These are phyloP conservation scores for Taiozyma sp. DNA, from an alignment of 1,139 yeast species.

Conservation along the genomic window DNA sequence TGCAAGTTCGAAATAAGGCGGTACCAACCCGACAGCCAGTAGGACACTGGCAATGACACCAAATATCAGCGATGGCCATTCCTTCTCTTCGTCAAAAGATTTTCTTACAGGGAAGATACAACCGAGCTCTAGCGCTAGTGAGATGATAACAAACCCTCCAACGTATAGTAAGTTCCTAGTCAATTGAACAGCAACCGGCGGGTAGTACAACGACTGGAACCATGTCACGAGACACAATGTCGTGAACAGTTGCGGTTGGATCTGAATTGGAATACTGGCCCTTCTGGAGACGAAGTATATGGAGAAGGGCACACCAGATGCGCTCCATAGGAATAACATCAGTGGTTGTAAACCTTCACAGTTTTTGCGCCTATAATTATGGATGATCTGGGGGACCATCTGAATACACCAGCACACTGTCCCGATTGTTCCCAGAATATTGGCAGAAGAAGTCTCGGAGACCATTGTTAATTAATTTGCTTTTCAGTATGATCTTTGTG, in stretches of 20 bases:
- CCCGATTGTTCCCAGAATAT: conserved; percentile 73
- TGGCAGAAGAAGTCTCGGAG: conserved; percentile 38
- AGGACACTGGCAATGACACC: conserved; percentile 70
- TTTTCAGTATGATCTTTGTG: too few relatives aligned
- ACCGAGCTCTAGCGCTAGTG: conserved; percentile 57
- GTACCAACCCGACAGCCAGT: conserved; percentile 65
- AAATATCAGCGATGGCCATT: conserved; percentile 66
- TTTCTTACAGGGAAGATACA: conserved; percentile 59
- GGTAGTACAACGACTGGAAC: conserved; percentile 67
- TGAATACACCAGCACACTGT: conserved; percentile 84
- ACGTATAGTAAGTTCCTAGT: conserved; percentile 31
- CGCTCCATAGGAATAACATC: conserved; percentile 75
- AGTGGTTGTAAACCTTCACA: conserved; percentile 72
- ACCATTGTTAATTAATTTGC: neutral
- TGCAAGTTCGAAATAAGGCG: conserved; percentile 77
- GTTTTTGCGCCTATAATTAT: conserved; percentile 62
- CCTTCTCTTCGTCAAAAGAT: conserved; percentile 39
- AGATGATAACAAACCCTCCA: conserved; percentile 34
- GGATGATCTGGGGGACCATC: conserved; percentile 68
- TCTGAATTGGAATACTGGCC: conserved; percentile 61
- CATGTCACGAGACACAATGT: conserved; percentile 56
- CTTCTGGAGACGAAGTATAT: conserved; percentile 64
- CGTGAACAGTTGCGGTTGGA: conserved; percentile 77
- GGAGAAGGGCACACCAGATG: conserved; percentile 72
- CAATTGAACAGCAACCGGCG: conserved; percentile 43